Evolutionary conservation across 2,329 filamentous ascomycete species (phyloP).

Genomic region (Fusarium tricinctum): DNA sequence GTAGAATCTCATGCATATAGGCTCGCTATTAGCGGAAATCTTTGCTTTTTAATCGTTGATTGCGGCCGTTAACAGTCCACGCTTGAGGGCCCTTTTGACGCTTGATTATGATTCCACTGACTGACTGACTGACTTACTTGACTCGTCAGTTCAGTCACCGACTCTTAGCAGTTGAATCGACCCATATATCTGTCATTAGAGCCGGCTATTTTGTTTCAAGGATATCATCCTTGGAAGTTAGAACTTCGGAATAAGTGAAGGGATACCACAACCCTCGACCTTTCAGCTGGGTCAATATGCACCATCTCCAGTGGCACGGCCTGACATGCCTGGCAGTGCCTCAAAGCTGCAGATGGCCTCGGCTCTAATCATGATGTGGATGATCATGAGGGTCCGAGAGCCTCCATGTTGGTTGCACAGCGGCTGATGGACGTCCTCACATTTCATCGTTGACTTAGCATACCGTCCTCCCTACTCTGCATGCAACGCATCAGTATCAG

Average conservation of each 20-base stretch:
- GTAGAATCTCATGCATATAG: constrained; percentile 19
- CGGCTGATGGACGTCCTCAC: constrained; percentile 29
- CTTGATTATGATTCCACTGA: not conserved
- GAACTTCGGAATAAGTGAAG: constrained; percentile 15
- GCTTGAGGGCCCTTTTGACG: not conserved
- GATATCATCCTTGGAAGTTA: constrained; percentile 25
- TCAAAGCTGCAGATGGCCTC: constrained; percentile 40
- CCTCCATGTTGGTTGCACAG: constrained; percentile 36
- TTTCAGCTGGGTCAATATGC: constrained; percentile 42
- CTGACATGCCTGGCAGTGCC: constrained; percentile 7
- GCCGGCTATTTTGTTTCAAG: constrained; percentile 21
- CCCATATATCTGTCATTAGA: not conserved
- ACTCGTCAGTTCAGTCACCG: constrained; percentile 24
- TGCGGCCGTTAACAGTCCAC: constrained; percentile 28
- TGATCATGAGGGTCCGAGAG: constrained; percentile 38
- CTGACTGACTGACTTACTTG: constrained; percentile 11
- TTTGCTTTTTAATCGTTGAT: constrained; percentile 28
- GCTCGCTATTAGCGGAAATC: constrained; percentile 6
- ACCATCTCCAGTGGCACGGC: constrained; percentile 20
- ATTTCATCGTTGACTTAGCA: constrained; percentile 26
- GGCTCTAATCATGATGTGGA: constrained; percentile 31
- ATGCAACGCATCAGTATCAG: not conserved
- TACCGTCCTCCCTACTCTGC: not conserved
- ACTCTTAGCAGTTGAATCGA: constrained; percentile 5
- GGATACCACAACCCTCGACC: constrained; percentile 36